Evolutionary conservation across 306 rosid species (phyloP).

Genomic region (Citrullus amarus): DNA sequence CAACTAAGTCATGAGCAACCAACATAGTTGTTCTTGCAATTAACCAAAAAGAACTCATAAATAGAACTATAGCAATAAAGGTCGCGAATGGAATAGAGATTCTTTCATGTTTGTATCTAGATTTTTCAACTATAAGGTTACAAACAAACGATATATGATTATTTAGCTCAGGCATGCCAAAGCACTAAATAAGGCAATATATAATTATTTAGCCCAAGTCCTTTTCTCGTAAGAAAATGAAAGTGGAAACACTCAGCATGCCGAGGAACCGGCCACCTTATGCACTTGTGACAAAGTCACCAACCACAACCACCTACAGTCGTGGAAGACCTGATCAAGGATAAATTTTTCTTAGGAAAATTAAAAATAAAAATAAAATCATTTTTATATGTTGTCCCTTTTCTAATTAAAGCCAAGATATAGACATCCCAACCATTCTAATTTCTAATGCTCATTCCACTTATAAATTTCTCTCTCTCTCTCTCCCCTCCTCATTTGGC

Average conservation of each 20-base stretch:
- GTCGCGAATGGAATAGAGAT: too few species aligned
- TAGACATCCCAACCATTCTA: conserved; percentile 37
- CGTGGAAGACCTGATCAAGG: conserved; percentile 10
- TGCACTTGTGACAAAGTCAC: conserved; percentile 20
- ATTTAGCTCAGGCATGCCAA: not conserved
- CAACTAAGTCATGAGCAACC: too few species aligned
- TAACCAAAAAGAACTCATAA: too few species aligned
- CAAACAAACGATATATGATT: too few species aligned
- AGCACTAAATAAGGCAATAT: not conserved
- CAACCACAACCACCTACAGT: conserved; percentile 17
- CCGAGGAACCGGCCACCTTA: conserved; percentile 9
- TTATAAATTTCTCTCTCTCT: conserved; percentile 14
- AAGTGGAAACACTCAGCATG: not conserved
- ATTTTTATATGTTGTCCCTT: not conserved
- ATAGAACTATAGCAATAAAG: too few species aligned
- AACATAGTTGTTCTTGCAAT: too few species aligned
- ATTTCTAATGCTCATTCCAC: conserved; percentile 5
- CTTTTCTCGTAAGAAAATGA: not conserved
- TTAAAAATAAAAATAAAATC: too few species aligned
- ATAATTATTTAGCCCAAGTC: not conserved
- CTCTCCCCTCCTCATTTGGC: conserved; percentile 6
- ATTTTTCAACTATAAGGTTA: too few species aligned
- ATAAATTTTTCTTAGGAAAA: not conserved
- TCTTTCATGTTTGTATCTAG: too few species aligned
- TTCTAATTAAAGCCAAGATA: conserved; percentile 15